Evolutionary conservation across 768 basidiomycete species (phyloP).

Genomic region (Harrya chromipes): DNA sequence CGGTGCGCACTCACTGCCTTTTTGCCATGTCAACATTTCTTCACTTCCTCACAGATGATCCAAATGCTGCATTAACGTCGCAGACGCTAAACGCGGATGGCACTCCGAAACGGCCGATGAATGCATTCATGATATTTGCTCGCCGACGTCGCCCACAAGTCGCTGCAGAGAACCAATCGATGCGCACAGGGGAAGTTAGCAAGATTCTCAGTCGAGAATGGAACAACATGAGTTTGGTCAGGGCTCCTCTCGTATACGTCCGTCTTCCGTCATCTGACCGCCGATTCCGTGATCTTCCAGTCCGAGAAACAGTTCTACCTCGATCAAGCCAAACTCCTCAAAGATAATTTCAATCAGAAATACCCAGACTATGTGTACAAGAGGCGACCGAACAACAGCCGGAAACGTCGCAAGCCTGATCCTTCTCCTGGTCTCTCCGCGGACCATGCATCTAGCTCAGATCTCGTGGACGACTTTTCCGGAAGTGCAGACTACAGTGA

Average conservation of each 20-base stretch:
- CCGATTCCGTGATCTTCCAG: slow-evolving; percentile 35
- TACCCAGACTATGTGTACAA: slow-evolving; percentile 92
- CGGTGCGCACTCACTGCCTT: slow-evolving; percentile 33
- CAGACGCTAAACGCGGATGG: slow-evolving; percentile 85
- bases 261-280: slow-evolving; percentile 14
- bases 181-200: slow-evolving; percentile 89
- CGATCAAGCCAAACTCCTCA: slow-evolving; percentile 80
- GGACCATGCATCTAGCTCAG: slow-evolving; percentile 30
- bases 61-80: slow-evolving; percentile 53
- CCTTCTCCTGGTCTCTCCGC: slow-evolving; percentile 25
- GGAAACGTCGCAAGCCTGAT: slow-evolving; percentile 54
- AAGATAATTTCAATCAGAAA: slow-evolving; percentile 80
- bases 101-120: slow-evolving; percentile 89
- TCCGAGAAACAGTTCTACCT: slow-evolving; percentile 84
- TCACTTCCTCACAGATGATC: slow-evolving; percentile 33
- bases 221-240: slow-evolving; percentile 74
- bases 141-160: slow-evolving; percentile 79
- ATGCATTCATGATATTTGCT: slow-evolving; percentile 93
- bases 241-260: slow-evolving; percentile 18
- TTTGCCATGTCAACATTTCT: slow-evolving; percentile 12
- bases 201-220: slow-evolving; percentile 87
- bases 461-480: slow-evolving; percentile 32
- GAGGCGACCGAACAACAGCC: slow-evolving; percentile 83
- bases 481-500: slow-evolving; percentile 35
- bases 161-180: slow-evolving; percentile 80